Percentiles rank a stretch among this genome's conserved stretches.
Evolutionary conservation across 345 rosid genomes (phyloP).

Genomic region (Bruguiera parviflora): DNA sequence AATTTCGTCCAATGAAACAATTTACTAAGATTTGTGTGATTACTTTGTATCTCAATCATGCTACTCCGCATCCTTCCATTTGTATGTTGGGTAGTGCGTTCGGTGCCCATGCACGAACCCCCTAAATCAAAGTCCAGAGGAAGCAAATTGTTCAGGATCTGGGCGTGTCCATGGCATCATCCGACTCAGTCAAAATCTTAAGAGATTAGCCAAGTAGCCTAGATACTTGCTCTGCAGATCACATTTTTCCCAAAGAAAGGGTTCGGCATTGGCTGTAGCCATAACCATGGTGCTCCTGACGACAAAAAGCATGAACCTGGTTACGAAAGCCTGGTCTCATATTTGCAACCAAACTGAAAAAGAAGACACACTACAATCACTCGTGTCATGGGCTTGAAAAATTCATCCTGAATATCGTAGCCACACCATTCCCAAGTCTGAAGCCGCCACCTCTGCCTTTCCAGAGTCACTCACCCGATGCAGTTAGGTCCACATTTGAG

Average conservation of each 20-base stretch:
- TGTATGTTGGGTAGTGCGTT: too few species aligned
- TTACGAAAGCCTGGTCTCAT: slow-evolving; percentile 26
- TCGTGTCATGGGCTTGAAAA: not conserved
- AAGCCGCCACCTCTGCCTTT: not conserved
- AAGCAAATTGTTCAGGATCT: too few species aligned
- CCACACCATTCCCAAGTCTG: slow-evolving; percentile 7
- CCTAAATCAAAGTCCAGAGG: too few species aligned
- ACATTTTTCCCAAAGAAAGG: slow-evolving; percentile 24
- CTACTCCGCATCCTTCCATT: too few species aligned
- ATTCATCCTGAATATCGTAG: not conserved
- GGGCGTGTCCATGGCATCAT: not conserved
- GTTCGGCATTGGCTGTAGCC: slow-evolving; percentile 7
- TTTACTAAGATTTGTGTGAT: too few species aligned
- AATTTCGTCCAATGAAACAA: too few species aligned
- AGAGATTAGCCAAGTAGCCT: slow-evolving; percentile 18
- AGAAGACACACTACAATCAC: not conserved
- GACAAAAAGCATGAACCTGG: not conserved
- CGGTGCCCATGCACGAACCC: too few species aligned
- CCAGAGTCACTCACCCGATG: not conserved
- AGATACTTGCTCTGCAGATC: slow-evolving; percentile 11
- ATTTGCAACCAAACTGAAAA: not conserved
- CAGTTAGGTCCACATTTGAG: slow-evolving; percentile 22
- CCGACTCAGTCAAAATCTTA: slow-evolving; percentile 11
- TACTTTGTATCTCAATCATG: too few species aligned
- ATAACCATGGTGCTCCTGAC: slow-evolving; percentile 17